phyloP scores from a whole-genome alignment of 2,329 filamentous ascomycete genomes.

The Epichloe scottii region DNA sequence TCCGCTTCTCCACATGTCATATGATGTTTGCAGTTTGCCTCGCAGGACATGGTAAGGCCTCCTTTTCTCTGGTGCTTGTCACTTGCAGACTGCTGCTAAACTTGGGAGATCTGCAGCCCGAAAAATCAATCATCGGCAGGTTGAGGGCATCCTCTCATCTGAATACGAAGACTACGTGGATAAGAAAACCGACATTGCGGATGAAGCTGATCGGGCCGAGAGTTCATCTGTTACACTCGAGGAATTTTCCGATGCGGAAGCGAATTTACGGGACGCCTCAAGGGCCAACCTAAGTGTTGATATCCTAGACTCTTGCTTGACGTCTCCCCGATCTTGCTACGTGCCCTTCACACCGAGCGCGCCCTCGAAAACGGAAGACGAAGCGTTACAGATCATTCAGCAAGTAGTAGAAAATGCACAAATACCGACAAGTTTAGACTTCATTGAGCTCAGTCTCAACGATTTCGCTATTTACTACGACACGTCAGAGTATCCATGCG shows the following conservation, averaged over 20 bases:
- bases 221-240: not conserved
- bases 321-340: not conserved
- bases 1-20: not conserved
- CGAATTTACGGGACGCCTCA: not conserved
- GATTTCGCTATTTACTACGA: slow-evolving; percentile 46
- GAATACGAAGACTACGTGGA: not conserved
- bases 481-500: slow-evolving; percentile 22
- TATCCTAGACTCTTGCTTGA: not conserved
- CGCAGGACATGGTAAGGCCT: not conserved
- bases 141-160: not conserved
- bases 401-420: not conserved
- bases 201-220: not conserved
- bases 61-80: not conserved
- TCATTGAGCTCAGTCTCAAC: slow-evolving; percentile 39
- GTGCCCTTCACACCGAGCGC: not conserved
- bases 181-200: not conserved
- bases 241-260: not conserved
- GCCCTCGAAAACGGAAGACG: not conserved
- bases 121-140: not conserved
- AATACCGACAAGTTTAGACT: slow-evolving; percentile 10
- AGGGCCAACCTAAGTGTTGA: not conserved
- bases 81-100: not conserved
- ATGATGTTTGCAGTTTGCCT: not conserved
- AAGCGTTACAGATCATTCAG: slow-evolving; percentile 5
- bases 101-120: not conserved